phyloP scores from a whole-genome alignment of 2,329 filamentous ascomycete genomes.

The Ophiostoma ulmi region DNA sequence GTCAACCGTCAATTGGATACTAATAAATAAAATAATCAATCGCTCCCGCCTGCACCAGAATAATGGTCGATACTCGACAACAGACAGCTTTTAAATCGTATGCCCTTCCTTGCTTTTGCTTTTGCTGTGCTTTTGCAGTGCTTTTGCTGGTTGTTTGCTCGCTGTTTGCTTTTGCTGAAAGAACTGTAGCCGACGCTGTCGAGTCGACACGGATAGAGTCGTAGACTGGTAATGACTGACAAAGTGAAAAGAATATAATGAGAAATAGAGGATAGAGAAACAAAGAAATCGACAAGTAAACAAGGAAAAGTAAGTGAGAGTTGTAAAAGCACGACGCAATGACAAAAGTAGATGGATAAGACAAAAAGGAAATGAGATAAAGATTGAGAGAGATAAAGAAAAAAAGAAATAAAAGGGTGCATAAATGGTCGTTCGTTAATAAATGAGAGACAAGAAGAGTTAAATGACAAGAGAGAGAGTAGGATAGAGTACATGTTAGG shows the following conservation, averaged over 20 bases:
- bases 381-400: slow-evolving; percentile 1
- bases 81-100: background rate
- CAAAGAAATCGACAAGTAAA: background rate
- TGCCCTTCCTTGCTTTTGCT: background rate
- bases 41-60: slow-evolving; percentile 11
- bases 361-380: background rate
- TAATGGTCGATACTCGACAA: background rate
- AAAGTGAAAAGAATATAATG: background rate
- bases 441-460: slow-evolving; percentile 19
- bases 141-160: too few species aligned
- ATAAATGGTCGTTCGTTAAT: slow-evolving; percentile 25
- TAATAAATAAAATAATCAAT: slow-evolving; percentile 4
- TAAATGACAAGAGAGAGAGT: background rate
- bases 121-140: background rate
- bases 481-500: background rate
- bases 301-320: background rate
- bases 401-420: slow-evolving; percentile 16
- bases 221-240: background rate
- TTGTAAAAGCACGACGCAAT: background rate
- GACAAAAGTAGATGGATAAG: background rate
- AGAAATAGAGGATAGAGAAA: background rate
- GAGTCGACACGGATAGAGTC: background rate
- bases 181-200: background rate
- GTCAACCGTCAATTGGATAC: background rate
- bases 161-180: background rate